Base-by-base conservation (phyloP, 108 stramenopile genomes). In the Chaetoceros tenuissimus region DNA sequence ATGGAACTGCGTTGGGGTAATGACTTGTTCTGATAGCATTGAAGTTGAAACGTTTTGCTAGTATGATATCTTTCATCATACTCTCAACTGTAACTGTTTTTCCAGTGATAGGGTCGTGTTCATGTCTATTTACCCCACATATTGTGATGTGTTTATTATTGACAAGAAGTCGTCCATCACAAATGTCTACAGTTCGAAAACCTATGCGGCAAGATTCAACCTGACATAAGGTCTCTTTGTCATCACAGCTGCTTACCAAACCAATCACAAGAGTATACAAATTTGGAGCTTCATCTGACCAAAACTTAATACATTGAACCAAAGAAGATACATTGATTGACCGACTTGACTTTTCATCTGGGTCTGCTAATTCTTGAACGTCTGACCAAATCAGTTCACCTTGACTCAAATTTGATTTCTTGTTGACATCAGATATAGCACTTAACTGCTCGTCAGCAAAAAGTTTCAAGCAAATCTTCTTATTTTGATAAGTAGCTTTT, bases 21-120 rank as follows among this genome's bases (percentile, higher is more conserved):
- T 98, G 97, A 49, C 81, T 75, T 3, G 91, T 93, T 22, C 97
- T 88, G 5, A 98, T 72, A 5, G 97, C 94, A 67, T 97, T 98
- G 67, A 98, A 96, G 68, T 98, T 98, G 80, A 83, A 81, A 62
- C 75, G 73, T 53, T 80, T 80, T 62, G 54, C 79, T 5, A 83
- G 18, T 31, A 34, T 54, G 45, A 94, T 78, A 55, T 94, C 93
- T 31, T 69, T 58, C 30, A 57, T 58, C 62, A 88, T 90, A 29
- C 81, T 62, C 5, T 78, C 72, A 23, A 82, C 53, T 43, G 75
- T 71, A 3, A 90, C 75, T 16, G 82, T 78, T 55, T 94, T 94
- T 22, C 89, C 93, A 52, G 73, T 53, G 49, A 89, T 80, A 2
- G 86, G 82, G 55, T 95, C 88, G 53, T 96, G 94, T 62, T 98